Percentiles rank a stretch among this genome's conserved stretches.
phyloP scores from a whole-genome alignment of 129 eudicot genomes.

The Flaveria brownii region DNA sequence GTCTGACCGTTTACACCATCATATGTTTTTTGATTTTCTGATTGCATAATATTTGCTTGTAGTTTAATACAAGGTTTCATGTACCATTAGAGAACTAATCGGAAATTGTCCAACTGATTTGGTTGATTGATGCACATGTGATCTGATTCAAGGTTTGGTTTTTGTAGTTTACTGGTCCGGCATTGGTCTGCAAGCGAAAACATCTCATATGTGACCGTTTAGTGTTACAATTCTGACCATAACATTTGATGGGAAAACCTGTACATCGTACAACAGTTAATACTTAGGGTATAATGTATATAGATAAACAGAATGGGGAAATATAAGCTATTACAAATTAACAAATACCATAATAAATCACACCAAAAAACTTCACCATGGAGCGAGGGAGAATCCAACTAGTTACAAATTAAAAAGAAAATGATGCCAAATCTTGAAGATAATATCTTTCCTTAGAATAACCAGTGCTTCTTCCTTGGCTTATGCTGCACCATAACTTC shows the following conservation, averaged over 20 bases:
- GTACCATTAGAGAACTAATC: no score
- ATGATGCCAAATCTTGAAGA: not conserved
- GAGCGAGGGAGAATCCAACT: no score
- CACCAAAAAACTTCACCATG: no score
- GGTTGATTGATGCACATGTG: no score
- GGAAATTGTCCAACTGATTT: no score
- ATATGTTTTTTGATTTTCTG: constrained; percentile 23
- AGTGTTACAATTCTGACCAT: not conserved
- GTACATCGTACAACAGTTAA: constrained; percentile 2
- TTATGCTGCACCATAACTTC: constrained; percentile 55
- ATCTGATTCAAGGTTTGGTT: no score
- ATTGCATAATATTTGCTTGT: constrained; percentile 7
- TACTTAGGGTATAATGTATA: constrained; percentile 23
- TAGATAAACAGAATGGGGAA: constrained; percentile 11
- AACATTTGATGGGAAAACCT: constrained; percentile 17
- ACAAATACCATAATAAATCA: not conserved
- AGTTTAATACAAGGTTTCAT: not conserved
- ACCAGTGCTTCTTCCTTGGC: constrained; percentile 81
- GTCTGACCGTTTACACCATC: constrained; percentile 5
- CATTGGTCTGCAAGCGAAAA: not conserved
- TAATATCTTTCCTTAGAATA: constrained; percentile 42
- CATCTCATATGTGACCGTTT: not conserved
- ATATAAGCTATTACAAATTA: constrained; percentile 19
- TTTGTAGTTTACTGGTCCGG: no score
- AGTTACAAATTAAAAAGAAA: not conserved